Evolutionary conservation across 2,329 filamentous ascomycete species (phyloP), one percentile per base, ranked within the genome.

Genomic region (Thelonectria olida): DNA sequence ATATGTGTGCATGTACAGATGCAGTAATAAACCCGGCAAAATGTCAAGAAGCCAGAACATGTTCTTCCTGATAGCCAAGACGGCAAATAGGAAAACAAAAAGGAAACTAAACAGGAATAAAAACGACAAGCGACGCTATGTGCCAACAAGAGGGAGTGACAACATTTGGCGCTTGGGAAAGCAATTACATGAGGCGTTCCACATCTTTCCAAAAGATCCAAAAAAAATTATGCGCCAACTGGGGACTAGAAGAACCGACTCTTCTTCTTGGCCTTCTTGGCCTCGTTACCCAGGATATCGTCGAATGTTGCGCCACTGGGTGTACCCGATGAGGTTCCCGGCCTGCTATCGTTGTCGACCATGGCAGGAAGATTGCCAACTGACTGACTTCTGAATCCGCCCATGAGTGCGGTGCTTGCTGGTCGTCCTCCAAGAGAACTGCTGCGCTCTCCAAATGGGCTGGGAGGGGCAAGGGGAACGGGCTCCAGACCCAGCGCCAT

Each of bases 291-390:
- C 22, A 84, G 71, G 34, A 84, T 84, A 49, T 84, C 82, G 63
- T 84, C 82, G 68, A 84, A 84, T 0, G 82, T 84, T 25, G 77
- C 75, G 3, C 79, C 76, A 10, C 75, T 69, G 20, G 65, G 72
- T 2, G 64, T 63, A 5, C 68, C 63, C 20, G 67, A 65, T 2
- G 69, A 56, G 8, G 67, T 70, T 10, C 71, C 68, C 19, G 58
- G 65, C 23, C 59, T 47, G 19, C 50, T 63, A 5, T 58, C 47
- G 7, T 62, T 25, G 59, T 57, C 42, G 45, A 67, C 60, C 64
- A 76, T 64, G 15, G 68, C 70, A 1, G 68, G 68, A 23, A 80
- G 70, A 58, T 81, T 79, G 7, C 75, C 76, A 12, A 71, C 67
- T 5, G 79, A 81, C 5, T 70, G 65, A 52, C 70, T 78, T 59